Conservation (phyloP, 345 rosid species). For the Conringia planisiliqua region DNA sequence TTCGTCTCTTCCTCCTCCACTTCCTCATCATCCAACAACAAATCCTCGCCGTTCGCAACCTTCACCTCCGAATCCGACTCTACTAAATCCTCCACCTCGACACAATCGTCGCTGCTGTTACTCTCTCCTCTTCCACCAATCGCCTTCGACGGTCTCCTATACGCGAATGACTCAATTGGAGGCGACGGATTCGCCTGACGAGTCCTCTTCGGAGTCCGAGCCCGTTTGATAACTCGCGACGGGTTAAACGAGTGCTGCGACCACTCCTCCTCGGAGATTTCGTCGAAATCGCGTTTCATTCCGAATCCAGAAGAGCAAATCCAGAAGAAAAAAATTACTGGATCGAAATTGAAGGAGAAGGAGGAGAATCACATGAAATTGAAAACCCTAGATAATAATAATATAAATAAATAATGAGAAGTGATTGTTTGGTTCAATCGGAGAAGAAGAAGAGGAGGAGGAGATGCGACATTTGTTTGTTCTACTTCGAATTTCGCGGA, state of each 20-base stretch:
- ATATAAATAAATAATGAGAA: background rate
- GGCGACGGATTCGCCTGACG: slow-evolving; percentile 42
- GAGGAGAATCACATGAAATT: background rate
- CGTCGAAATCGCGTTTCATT: slow-evolving; percentile 73
- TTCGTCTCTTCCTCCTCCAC: slow-evolving; percentile 41
- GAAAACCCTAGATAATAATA: slow-evolving; percentile 22
- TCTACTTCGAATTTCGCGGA: slow-evolving; percentile 27
- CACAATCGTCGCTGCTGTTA: slow-evolving; percentile 48
- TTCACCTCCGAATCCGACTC: slow-evolving; percentile 36
- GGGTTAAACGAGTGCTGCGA: slow-evolving; percentile 65
- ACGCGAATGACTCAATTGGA: slow-evolving; percentile 82
- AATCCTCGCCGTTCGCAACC: slow-evolving; percentile 30
- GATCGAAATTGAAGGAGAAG: background rate
- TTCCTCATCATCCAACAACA: slow-evolving; percentile 35
- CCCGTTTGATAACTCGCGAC: slow-evolving; percentile 62
- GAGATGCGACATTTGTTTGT: slow-evolving; percentile 2
- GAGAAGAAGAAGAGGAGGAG: slow-evolving; percentile 8
- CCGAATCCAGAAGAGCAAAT: background rate
- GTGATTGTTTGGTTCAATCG: background rate
- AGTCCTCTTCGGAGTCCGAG: slow-evolving; percentile 29
- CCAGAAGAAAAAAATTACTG: background rate
- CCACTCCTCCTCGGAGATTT: slow-evolving; percentile 97
- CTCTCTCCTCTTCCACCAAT: background rate
- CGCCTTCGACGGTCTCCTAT: slow-evolving; percentile 28
- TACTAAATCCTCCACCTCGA: slow-evolving; percentile 35